phyloP scores from a whole-genome alignment of 495 filamentous ascomycete genomes.

The Sphaerosporella brunnea region DNA sequence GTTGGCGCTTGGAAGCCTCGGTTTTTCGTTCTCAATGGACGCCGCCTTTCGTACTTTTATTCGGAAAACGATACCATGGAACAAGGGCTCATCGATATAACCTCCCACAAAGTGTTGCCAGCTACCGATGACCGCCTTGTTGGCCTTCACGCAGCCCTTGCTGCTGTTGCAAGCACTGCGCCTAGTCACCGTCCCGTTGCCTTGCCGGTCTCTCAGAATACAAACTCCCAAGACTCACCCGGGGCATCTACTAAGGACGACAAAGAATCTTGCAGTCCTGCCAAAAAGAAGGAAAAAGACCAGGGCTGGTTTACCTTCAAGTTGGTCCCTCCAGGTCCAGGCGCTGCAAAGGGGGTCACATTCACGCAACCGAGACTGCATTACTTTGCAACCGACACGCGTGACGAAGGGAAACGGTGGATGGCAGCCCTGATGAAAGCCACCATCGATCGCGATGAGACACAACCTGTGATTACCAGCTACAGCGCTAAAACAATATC shows the following conservation, averaged over 20 bases:
- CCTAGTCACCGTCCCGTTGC: slow-evolving; percentile 37
- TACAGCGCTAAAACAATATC: slow-evolving; percentile 90
- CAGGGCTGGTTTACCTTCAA: slow-evolving; percentile 76
- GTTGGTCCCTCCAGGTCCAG: slow-evolving; percentile 73
- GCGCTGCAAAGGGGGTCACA: slow-evolving; percentile 77
- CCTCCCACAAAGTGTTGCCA: slow-evolving; percentile 82
- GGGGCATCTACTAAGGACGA: slow-evolving; percentile 8
- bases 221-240: slow-evolving; percentile 15
- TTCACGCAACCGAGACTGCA: slow-evolving; percentile 95
- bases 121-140: slow-evolving; percentile 86
- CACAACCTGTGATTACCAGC: slow-evolving; percentile 59
- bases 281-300: slow-evolving; percentile 18
- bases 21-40: slow-evolving; percentile 79
- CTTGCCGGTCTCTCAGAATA: not conserved
- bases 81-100: slow-evolving; percentile 91
- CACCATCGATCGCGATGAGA: slow-evolving; percentile 86
- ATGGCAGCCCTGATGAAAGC: slow-evolving; percentile 99
- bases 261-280: slow-evolving; percentile 9
- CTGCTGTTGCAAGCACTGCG: slow-evolving; percentile 61
- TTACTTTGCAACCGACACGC: slow-evolving; percentile 88
- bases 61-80: slow-evolving; percentile 80
- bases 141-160: slow-evolving; percentile 76
- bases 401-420: slow-evolving; percentile 78
- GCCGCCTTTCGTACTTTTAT: slow-evolving; percentile 91
- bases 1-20: slow-evolving; percentile 82